Percentiles rank a stretch among this genome's conserved stretches.
Evolutionary conservation across 2,329 filamentous ascomycete genomes (phyloP).

Genomic region (Eurotiales sp.): DNA sequence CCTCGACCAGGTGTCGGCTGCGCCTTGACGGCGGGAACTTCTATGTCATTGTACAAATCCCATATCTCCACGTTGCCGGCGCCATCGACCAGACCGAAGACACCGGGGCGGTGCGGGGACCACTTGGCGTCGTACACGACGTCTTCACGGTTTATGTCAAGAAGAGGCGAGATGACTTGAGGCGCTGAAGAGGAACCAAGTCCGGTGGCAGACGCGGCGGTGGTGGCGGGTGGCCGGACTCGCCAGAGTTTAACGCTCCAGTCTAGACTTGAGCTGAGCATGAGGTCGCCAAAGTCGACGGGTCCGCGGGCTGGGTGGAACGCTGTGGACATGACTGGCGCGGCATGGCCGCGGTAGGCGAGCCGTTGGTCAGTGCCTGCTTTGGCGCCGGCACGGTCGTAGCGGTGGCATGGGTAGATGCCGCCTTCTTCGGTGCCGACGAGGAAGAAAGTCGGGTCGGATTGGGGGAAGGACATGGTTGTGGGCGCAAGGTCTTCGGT

Average conservation of each 20-base stretch:
- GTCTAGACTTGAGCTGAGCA: slow-evolving; percentile 87
- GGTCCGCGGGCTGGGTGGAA: slow-evolving; percentile 92
- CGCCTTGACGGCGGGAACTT: slow-evolving; percentile 82
- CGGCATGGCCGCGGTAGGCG: slow-evolving; percentile 83
- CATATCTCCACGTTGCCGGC: slow-evolving; percentile 89
- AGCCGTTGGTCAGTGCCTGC: slow-evolving; percentile 88
- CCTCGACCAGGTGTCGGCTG: slow-evolving; percentile 61
- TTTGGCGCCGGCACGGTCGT: slow-evolving; percentile 95
- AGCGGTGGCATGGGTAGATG: slow-evolving; percentile 94
- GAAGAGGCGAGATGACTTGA: slow-evolving; percentile 64
- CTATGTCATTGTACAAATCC: slow-evolving; percentile 88
- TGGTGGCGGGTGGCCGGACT: slow-evolving; percentile 57
- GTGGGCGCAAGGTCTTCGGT: slow-evolving; percentile 94
- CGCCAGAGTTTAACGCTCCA: slow-evolving; percentile 99
- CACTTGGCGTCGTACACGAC: slow-evolving; percentile 94
- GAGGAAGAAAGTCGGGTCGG: slow-evolving; percentile 95
- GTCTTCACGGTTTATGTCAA: slow-evolving; percentile 91
- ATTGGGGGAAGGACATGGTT: slow-evolving; percentile 88
- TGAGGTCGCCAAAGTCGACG: slow-evolving; percentile 88
- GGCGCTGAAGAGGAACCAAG: slow-evolving; percentile 31
- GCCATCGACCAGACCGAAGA: slow-evolving; percentile 92
- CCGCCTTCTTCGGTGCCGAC: slow-evolving; percentile 94
- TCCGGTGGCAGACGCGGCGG: slow-evolving; percentile 34
- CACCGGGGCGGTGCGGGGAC: slow-evolving; percentile 89
- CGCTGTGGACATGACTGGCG: slow-evolving; percentile 91